Evolutionary conservation across 2,329 filamentous ascomycete genomes (phyloP), one percentile per base, ranked within the genome.

Genomic region (Davidsoniella eucalypti): DNA sequence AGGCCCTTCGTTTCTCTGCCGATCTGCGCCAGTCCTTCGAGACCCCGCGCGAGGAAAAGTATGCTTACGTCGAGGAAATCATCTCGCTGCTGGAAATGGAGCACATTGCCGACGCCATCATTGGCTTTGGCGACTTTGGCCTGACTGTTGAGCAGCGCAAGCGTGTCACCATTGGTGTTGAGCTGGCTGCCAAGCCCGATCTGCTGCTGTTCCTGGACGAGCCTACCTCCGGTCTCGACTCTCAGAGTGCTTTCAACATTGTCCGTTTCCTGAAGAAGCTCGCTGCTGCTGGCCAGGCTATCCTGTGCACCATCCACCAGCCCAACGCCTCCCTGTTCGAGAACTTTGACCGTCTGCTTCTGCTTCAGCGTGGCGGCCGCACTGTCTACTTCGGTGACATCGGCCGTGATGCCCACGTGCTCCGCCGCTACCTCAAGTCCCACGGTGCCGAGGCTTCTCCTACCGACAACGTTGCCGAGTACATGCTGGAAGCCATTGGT

Each of bases 261-360:
- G 74, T 82, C 29, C 75, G 77, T 38, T 81, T 84, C 66, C 65
- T 84, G 25, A 73, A 74, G 54, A 84, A 82, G 63, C 71, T 84
- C 44, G 79, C 82, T 46, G 70, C 73, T n/a, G 82, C 83, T 2
- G 87, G 87, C 1, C 87, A 94, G 61, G 87, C 87, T 8, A 87
- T 94, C 57, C 73, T 94, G 3, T 93, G 86, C 66, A 94, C 87
- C 0, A 94, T 94, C 55, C 87, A 94, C 62, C 87, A 94, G 61
- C 87, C 87, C 1, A 90, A 87, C 56, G 84, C 84, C 14, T 80
- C 84, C 0, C 71, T 94, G 0, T 94, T 94, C 57, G 84, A 92
- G 63, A 82, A 87, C 63, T 94, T 94, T 56, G 87, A 94, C 61
- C 76, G 86, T 10, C 72, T 94, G 2, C 68, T 94, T 4, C 71